These are phyloP conservation scores for Mrakia frigida DNA, from an alignment of 768 basidiomycete genomes.

Conservation along the genomic window DNA sequence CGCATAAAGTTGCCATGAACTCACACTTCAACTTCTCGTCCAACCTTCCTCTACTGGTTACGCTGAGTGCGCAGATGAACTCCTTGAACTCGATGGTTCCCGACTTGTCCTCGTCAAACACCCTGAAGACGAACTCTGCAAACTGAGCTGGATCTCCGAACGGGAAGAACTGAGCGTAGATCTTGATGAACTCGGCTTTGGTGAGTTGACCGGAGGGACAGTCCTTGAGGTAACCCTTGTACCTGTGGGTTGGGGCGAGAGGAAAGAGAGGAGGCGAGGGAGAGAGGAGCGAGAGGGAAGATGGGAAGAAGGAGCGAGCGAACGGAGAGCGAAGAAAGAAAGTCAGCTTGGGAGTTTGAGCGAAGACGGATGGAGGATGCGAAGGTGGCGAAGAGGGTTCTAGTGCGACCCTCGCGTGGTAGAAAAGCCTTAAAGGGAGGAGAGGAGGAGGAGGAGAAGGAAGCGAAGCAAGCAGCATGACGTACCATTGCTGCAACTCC, in stretches of 20 bases:
- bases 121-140: conserved; percentile 59
- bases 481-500: conserved; percentile 88
- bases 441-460: not conserved
- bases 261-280: conserved; percentile 15
- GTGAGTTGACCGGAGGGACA: conserved; percentile 95
- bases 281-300: conserved; percentile 12
- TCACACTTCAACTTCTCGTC: conserved; percentile 98
- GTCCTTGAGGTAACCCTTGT: conserved; percentile 98
- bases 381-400: too few species aligned
- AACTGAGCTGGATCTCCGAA: conserved; percentile 97
- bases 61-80: conserved; percentile 94
- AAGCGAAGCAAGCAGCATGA: not conserved
- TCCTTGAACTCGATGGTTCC: conserved; percentile 89
- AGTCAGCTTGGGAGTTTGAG: not conserved
- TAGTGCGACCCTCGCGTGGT: too few species aligned
- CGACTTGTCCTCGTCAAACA: conserved; percentile 52
- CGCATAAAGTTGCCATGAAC: too few species aligned
- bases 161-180: conserved; percentile 99
- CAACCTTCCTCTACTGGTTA: conserved; percentile 83
- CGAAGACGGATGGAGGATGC: not conserved
- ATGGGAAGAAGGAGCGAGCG: too few species aligned
- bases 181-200: conserved; percentile 89
- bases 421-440: too few species aligned
- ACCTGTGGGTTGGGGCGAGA: conserved; percentile 53
- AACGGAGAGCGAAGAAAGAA: too few species aligned